Evolutionary conservation across 345 rosid species (phyloP), one percentile per base, ranked within the genome.

Genomic region (Euphorbia peplus): DNA sequence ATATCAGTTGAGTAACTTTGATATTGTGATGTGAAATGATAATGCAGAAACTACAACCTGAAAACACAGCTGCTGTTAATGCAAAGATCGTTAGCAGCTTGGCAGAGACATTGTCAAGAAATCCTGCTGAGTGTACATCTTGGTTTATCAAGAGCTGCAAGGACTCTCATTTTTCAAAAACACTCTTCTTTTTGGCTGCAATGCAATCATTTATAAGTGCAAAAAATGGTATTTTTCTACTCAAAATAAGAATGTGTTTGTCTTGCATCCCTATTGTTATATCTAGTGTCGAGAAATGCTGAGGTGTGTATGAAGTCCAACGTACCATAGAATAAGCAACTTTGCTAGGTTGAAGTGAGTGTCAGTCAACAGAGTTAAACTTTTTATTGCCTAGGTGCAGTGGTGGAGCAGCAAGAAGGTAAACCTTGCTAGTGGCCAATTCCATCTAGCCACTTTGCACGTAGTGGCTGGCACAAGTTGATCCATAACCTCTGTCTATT

Each of bases 151-250:
- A 69, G 73, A 87, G 82, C 70, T 81, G 82, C 81, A 69, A 73
- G 48, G 80, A 84, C 37, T 76, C 65, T 67, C 69, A 76, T 68
- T 47, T 79, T 54, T 87, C 95, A 30, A 88, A 85, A 88, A 86
- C 88, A 1, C 81, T 95, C 42, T 75, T 88, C 79, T 78, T 84
- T 80, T 71, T 91, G 84, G 53, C 88, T 75, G 68, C 91, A 76
- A 79, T 90, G 90, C 95, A 87, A 60, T 84, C 96, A 50, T 59
- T 91, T 70, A 25, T 59, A 30, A 70, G 61, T 65, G 30, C 50
- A 30, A 76, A 61, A 51, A 72, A 69, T 47, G 72, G 95, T 85
- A 81, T 66, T 64, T 59, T 73, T 66, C 63, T 18, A 13, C 51
- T 70, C 44, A 25, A 9, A 13, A 24, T 60, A 12, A 50, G 47